Evolutionary conservation across 2,329 filamentous ascomycete genomes (phyloP).

Genomic region (Chaetomium sp.): DNA sequence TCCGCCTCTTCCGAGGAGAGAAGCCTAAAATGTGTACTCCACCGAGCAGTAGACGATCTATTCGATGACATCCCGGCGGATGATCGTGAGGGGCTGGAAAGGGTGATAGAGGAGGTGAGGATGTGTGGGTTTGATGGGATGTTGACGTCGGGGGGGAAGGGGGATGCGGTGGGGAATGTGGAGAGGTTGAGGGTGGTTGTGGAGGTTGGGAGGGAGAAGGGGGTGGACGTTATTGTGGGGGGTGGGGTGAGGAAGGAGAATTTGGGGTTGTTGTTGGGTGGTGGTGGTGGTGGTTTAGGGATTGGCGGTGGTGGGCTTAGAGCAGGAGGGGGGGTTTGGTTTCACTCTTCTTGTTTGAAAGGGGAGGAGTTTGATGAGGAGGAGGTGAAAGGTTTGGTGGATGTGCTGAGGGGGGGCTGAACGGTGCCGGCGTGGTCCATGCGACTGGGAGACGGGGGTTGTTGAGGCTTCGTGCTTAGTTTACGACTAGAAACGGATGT

Average conservation of each 20-base stretch:
- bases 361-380: slow-evolving; percentile 12
- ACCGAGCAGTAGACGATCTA: slow-evolving; percentile 50
- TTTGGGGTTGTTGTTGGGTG: slow-evolving; percentile 26
- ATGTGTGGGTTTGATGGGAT: slow-evolving; percentile 44
- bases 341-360: slow-evolving; percentile 43
- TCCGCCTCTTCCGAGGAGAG: too few species aligned
- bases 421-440: too few species aligned
- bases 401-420: neutral
- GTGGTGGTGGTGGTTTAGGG: slow-evolving; percentile 19
- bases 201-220: slow-evolving; percentile 26
- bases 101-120: slow-evolving; percentile 32
- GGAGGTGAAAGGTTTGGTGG: slow-evolving; percentile 13
- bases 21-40: slow-evolving; percentile 39
- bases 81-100: slow-evolving; percentile 1
- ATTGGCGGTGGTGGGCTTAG: neutral
- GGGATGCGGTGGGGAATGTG: slow-evolving; percentile 36
- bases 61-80: slow-evolving; percentile 21
- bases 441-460: too few species aligned
- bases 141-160: slow-evolving; percentile 47
- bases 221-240: slow-evolving; percentile 43
- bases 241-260: slow-evolving; percentile 45
- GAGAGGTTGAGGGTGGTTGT: slow-evolving; percentile 33
- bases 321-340: slow-evolving; percentile 30
- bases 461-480: too few species aligned
- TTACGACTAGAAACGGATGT: too few species aligned